Evolutionary conservation across 2,329 filamentous ascomycete genomes (phyloP).

Genomic region (Alternaria rosae): DNA sequence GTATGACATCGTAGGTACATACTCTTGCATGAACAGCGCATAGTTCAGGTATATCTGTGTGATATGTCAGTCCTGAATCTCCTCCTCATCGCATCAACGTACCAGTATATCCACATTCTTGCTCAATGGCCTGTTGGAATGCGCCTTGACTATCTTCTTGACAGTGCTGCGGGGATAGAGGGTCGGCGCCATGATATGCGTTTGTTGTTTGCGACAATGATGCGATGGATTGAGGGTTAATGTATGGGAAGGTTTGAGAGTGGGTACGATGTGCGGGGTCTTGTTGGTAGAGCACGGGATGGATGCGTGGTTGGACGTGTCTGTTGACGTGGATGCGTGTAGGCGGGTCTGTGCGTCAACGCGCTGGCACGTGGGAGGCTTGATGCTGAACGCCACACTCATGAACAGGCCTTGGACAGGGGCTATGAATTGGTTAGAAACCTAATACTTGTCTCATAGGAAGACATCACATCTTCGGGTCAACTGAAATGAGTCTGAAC

Average conservation of each 20-base stretch:
- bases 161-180: slow-evolving; percentile 84
- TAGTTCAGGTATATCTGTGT: slow-evolving; percentile 85
- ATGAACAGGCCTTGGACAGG: background rate
- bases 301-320: background rate
- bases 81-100: slow-evolving; percentile 35
- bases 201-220: background rate
- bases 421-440: background rate
- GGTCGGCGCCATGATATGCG: slow-evolving; percentile 63
- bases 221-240: no score
- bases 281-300: background rate
- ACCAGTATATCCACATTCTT: slow-evolving; percentile 89
- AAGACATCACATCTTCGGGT: background rate
- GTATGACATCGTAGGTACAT: slow-evolving; percentile 31
- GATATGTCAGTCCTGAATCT: background rate
- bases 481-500: slow-evolving; percentile 16
- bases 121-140: slow-evolving; percentile 79
- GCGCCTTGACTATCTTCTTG: slow-evolving; percentile 89
- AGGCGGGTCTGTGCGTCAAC: background rate
- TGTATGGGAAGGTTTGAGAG: background rate
- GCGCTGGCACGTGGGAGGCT: slow-evolving; percentile 14
- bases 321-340: slow-evolving; percentile 3
- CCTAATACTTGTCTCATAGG: background rate
- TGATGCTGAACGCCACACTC: background rate
- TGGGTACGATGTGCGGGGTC: background rate
- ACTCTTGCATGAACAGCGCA: slow-evolving; percentile 78